Evolutionary conservation across 495 filamentous ascomycete genomes (phyloP).

Genomic region (Aspergillus baeticus): DNA sequence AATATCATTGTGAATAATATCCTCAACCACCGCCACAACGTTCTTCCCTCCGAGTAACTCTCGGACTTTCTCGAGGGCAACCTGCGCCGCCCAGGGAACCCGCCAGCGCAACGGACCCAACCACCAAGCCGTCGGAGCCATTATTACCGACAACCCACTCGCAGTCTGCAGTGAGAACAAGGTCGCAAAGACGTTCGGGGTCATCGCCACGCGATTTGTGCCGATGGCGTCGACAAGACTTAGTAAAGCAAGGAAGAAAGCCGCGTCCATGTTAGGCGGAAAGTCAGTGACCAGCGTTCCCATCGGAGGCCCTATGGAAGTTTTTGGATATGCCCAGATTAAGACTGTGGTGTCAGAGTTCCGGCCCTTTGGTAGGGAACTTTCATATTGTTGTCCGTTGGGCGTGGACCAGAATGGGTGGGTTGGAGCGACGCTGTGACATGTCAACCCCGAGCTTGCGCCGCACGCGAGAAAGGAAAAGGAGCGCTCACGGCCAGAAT

Average conservation of each 20-base stretch:
- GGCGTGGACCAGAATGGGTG: constrained; percentile 11
- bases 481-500: constrained; percentile 12
- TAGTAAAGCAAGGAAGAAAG: constrained; percentile 11
- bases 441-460: no score
- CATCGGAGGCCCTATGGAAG: background rate
- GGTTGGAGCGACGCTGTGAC: constrained; percentile 1
- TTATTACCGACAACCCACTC: background rate
- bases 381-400: constrained; percentile 3
- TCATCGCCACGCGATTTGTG: constrained; percentile 2
- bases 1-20: constrained; percentile 2
- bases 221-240: constrained; percentile 9
- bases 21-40: constrained; percentile 7
- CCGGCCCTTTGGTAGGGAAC: constrained; percentile 1
- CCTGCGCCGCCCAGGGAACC: constrained; percentile 1
- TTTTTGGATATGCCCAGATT: constrained; percentile 12
- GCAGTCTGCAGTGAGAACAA: constrained; percentile 13
- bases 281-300: constrained; percentile 8
- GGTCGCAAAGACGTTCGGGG: background rate
- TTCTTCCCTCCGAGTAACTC: background rate
- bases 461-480: no score
- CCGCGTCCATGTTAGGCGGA: constrained; percentile 11
- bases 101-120: constrained; percentile 8
- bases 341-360: constrained; percentile 3
- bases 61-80: background rate
- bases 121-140: constrained; percentile 10